Evolutionary conservation across 2,329 filamentous ascomycete genomes (phyloP).

Genomic region (Talaromyces albobiverticillius): DNA sequence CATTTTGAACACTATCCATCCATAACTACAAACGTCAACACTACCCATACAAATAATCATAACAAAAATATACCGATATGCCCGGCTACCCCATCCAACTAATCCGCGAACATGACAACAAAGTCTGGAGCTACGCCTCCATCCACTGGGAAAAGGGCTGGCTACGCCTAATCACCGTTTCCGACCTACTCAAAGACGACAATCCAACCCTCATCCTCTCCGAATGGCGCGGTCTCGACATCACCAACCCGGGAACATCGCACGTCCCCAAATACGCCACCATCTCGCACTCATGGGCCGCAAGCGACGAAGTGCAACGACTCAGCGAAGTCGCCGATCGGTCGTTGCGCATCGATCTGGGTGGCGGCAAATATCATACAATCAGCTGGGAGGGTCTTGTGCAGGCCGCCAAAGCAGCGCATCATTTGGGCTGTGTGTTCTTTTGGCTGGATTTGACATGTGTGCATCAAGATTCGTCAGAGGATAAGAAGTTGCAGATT

Average conservation of each 20-base stretch:
- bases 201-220: conserved; percentile 2
- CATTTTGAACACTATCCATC: background rate
- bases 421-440: background rate
- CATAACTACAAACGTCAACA: background rate
- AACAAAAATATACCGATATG: background rate
- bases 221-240: conserved; percentile 6
- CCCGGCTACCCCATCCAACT: background rate
- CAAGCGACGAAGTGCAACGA: conserved; percentile 3
- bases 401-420: conserved; percentile 6
- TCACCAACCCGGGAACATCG: background rate
- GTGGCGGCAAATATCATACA: background rate
- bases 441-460: conserved; percentile 6
- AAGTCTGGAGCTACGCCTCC: conserved; percentile 3
- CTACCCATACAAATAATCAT: background rate
- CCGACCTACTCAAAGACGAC: background rate
- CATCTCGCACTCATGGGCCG: conserved; percentile 7
- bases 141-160: background rate
- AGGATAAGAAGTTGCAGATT: conserved; percentile 9
- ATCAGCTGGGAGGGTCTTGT: conserved; percentile 8
- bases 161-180: conserved; percentile 6
- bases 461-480: conserved; percentile 2
- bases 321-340: conserved; percentile 1
- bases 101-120: background rate
- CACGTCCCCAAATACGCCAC: conserved; percentile 8
- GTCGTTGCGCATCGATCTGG: background rate